Conservation (phyloP, 768 basidiomycete genomes). For the Lactarius pseudohatsudake region DNA sequence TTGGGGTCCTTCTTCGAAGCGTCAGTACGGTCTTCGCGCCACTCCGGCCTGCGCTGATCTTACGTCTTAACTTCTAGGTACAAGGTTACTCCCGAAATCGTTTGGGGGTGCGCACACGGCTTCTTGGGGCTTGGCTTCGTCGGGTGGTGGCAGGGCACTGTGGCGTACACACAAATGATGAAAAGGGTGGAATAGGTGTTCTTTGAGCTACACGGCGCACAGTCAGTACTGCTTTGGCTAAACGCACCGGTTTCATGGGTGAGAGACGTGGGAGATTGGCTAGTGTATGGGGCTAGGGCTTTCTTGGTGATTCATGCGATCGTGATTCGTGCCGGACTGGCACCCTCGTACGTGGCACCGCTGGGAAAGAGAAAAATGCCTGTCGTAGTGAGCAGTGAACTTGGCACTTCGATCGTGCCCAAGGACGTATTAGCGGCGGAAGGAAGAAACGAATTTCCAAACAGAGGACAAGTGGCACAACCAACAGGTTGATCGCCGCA, state of each 20-base stretch:
- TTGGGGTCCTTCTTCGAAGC: constrained; percentile 61
- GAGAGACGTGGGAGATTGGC: background rate
- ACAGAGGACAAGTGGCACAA: background rate
- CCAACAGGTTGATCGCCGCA: background rate
- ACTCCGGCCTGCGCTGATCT: background rate
- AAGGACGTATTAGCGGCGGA: background rate
- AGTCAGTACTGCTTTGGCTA: background rate
- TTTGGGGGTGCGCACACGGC: constrained; percentile 76
- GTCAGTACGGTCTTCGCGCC: constrained; percentile 42
- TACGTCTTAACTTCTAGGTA: constrained; percentile 39
- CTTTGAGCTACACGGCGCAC: background rate
- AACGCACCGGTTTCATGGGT: background rate
- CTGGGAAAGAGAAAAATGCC: background rate
- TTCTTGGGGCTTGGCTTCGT: constrained; percentile 69
- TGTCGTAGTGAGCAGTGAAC: background rate
- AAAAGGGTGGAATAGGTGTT: constrained; percentile 14
- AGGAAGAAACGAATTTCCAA: constrained; percentile 5
- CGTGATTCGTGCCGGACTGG: background rate
- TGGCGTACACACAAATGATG: constrained; percentile 40
- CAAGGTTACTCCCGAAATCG: constrained; percentile 65
- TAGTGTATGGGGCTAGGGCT: background rate
- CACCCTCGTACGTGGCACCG: background rate
- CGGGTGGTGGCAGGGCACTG: constrained; percentile 79
- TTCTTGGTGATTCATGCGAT: background rate
- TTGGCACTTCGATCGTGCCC: background rate